Evolutionary conservation across 148 eudicot genomes (phyloP).

Genomic region (Nepenthes mirabilis): DNA sequence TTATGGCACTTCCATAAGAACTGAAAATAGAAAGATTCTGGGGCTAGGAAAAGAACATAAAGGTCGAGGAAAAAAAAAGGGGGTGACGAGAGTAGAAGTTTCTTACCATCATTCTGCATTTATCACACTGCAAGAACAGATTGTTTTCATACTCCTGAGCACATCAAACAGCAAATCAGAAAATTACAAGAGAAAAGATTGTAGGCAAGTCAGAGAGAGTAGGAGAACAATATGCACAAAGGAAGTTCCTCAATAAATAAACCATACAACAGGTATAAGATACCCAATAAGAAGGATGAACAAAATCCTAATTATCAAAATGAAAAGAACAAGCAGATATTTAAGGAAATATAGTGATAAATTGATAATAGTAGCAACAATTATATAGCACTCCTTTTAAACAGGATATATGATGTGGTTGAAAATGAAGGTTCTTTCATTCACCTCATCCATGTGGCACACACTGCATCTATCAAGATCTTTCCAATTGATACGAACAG

Average conservation of each 20-base stretch:
- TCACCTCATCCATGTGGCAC: constrained; percentile 99
- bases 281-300: background rate
- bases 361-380: no score
- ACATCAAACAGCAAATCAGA: constrained; percentile 4
- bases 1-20: no score
- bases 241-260: background rate
- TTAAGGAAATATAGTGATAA: no score
- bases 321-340: no score
- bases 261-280: background rate
- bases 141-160: constrained; percentile 87
- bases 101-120: constrained; percentile 97
- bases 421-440: background rate
- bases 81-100: background rate
- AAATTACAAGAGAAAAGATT: constrained; percentile 1
- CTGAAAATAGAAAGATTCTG: no score
- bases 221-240: background rate
- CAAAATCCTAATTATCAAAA: no score
- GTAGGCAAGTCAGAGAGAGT: background rate
- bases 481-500: constrained; percentile 73
- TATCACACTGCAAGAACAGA: constrained; percentile 94
- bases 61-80: background rate
- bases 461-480: constrained; percentile 96
- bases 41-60: background rate
- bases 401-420: background rate
- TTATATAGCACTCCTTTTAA: background rate